Conservation (phyloP, 805 yeast species). For the Candida adriatica region DNA sequence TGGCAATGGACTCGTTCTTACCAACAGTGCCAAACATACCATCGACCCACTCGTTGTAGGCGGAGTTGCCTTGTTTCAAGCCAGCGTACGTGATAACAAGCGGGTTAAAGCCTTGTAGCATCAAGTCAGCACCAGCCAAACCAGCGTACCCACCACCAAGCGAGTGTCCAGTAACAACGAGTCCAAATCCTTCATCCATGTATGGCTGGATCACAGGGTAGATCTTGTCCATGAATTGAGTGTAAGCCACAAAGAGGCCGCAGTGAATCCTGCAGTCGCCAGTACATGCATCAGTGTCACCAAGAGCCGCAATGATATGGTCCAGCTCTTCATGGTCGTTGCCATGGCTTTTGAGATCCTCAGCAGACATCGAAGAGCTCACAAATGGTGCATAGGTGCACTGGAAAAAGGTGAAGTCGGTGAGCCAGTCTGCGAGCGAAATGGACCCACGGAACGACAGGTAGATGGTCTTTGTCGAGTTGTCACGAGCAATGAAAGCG, state of each 20-base stretch:
- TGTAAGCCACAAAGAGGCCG: slow-evolving; percentile 50
- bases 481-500: slow-evolving; percentile 50
- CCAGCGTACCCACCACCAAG: slow-evolving; percentile 68
- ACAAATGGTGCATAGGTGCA: slow-evolving; percentile 38
- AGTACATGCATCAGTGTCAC: slow-evolving; percentile 1
- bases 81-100: slow-evolving; percentile 54
- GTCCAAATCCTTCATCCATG: slow-evolving; percentile 35
- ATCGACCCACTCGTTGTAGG: slow-evolving; percentile 47
- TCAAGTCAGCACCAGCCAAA: slow-evolving; percentile 44
- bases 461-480: slow-evolving; percentile 33
- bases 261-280: slow-evolving; percentile 48
- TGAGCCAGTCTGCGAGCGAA: slow-evolving; percentile 53
- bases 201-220: slow-evolving; percentile 27
- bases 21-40: slow-evolving; percentile 33
- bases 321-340: not conserved
- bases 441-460: slow-evolving; percentile 61
- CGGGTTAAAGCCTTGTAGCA: slow-evolving; percentile 39
- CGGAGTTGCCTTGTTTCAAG: slow-evolving; percentile 55
- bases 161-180: slow-evolving; percentile 66
- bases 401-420: slow-evolving; percentile 46
- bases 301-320: not conserved
- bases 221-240: slow-evolving; percentile 34
- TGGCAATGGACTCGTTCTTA: slow-evolving; percentile 22
- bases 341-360: not conserved
- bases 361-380: slow-evolving; percentile 1